phyloP scores from a whole-genome alignment of 2,329 filamentous ascomycete species.

The Fusarium oxysporum region DNA sequence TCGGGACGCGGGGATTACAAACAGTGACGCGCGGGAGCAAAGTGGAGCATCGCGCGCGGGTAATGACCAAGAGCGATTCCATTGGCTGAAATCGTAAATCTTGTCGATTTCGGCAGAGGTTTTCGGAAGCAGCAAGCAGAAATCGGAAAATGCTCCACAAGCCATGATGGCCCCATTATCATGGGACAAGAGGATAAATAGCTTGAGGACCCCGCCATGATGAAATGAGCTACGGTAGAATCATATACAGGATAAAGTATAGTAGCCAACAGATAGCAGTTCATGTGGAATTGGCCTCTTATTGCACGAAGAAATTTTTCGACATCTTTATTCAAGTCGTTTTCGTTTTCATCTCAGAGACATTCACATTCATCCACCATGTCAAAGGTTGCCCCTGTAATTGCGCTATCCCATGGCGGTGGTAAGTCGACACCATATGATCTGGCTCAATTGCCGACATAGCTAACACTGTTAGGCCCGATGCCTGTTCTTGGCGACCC shows the following conservation, averaged over 20 bases:
- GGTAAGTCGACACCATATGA: constrained; percentile 46
- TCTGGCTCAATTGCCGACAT: not conserved
- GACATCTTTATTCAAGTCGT: not conserved
- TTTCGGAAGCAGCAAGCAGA: constrained; percentile 23
- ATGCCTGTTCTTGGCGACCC: constrained; percentile 69
- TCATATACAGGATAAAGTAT: not conserved
- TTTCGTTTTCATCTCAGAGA: not conserved
- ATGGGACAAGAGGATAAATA: constrained; percentile 34
- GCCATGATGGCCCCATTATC: constrained; percentile 34
- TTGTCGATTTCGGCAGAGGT: not conserved
- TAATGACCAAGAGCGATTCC: constrained; percentile 40
- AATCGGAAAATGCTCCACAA: constrained; percentile 32
- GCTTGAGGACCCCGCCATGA: constrained; percentile 15
- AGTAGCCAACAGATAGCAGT: not conserved
- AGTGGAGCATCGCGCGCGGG: constrained; percentile 46
- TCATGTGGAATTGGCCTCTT: constrained; percentile 29
- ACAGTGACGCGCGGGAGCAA: not conserved
- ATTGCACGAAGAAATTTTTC: constrained; percentile 15
- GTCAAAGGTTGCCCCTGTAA: constrained; percentile 56
- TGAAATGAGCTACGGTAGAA: not conserved
- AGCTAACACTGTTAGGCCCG: constrained; percentile 55
- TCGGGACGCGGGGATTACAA: constrained; percentile 37
- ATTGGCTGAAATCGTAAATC: constrained; percentile 8
- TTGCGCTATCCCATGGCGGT: constrained; percentile 64
- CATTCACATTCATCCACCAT: constrained; percentile 46